Conservation (phyloP, 73 alveolate species). For the Tetrahymena thermophila region DNA sequence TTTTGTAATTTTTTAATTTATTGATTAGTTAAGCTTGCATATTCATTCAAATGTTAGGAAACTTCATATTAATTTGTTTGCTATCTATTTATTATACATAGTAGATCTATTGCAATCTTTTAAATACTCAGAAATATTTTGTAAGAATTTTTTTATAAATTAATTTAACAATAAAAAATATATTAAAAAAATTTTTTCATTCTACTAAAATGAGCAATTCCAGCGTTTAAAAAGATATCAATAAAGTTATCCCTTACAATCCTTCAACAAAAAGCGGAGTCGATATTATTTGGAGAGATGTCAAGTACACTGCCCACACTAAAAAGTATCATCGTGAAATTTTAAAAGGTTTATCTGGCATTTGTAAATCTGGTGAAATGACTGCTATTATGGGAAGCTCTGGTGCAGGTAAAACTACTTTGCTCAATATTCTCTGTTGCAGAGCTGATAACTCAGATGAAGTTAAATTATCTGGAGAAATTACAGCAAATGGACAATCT, state of each 20-base stretch:
- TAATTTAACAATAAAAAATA: too few species aligned
- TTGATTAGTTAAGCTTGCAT: not conserved
- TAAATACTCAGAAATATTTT: not conserved
- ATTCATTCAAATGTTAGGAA: not conserved
- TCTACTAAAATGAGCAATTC: not conserved
- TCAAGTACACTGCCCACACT: not conserved
- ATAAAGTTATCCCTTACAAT: not conserved
- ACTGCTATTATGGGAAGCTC: conserved; percentile 50
- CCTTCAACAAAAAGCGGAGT: not conserved
- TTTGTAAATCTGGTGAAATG: conserved; percentile 19
- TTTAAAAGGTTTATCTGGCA: conserved; percentile 10
- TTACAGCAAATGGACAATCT: conserved; percentile 9
- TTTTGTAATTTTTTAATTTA: not conserved
- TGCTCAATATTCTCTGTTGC: conserved; percentile 31
- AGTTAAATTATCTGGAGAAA: conserved; percentile 7
- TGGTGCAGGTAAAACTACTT: conserved; percentile 51
- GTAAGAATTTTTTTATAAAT: too few species aligned
- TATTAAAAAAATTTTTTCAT: too few species aligned
- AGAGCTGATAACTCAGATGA: not conserved
- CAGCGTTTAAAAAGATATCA: not conserved
- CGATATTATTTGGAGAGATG: not conserved
- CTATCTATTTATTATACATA: too few species aligned
- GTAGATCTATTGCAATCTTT: not conserved
- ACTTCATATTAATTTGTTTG: not conserved
- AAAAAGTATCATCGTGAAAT: conserved; percentile 4